Percentiles rank a stretch among this genome's conserved stretches.
Conservation (phyloP, 1,139 yeast species). For the Candida labiduridarum region DNA sequence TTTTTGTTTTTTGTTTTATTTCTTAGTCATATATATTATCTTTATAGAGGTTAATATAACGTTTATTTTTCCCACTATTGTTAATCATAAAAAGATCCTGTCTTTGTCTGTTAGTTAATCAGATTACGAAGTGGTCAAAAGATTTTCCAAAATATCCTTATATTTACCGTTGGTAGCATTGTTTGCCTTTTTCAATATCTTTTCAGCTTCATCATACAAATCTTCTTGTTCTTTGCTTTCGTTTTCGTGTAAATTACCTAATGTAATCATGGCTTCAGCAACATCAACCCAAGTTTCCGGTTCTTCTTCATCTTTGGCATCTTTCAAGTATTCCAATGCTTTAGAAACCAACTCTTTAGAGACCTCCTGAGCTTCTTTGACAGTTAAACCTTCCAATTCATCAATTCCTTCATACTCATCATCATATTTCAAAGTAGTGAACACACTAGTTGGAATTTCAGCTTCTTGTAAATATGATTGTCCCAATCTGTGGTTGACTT, state of each 20-base stretch:
- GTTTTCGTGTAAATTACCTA: conserved; percentile 71
- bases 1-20: background rate
- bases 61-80: background rate
- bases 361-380: conserved; percentile 47
- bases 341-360: conserved; percentile 53
- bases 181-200: conserved; percentile 62
- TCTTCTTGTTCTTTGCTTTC: conserved; percentile 68
- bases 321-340: conserved; percentile 59
- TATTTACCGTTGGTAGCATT: conserved; percentile 76
- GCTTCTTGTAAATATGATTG: conserved; percentile 65
- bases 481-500: conserved; percentile 55
- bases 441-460: conserved; percentile 59
- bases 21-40: conserved; percentile 4
- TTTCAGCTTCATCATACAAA: conserved; percentile 68
- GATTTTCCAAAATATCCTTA: conserved; percentile 52
- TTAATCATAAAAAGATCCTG: background rate
- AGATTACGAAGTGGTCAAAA: background rate
- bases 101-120: background rate
- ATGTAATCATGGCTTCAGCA: conserved; percentile 81
- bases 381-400: conserved; percentile 42
- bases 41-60: conserved; percentile 3
- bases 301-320: conserved; percentile 68
- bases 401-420: conserved; percentile 47
- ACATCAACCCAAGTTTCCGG: conserved; percentile 80
- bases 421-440: conserved; percentile 58